Conservation (phyloP, 2,329 filamentous ascomycete species). For the Lecanoromycetidae sp. region DNA sequence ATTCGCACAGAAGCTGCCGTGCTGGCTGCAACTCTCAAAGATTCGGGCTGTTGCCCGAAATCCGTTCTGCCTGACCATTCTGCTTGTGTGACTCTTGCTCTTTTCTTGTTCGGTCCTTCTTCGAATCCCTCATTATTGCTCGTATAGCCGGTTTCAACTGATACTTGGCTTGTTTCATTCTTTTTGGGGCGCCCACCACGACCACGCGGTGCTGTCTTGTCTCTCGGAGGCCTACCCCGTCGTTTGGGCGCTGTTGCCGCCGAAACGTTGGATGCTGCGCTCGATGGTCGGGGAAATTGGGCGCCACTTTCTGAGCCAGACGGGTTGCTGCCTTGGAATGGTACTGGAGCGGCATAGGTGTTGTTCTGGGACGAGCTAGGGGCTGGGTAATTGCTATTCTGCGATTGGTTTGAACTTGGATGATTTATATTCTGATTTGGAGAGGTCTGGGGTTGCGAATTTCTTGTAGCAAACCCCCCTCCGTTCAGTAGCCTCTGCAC, state of each 20-base stretch:
- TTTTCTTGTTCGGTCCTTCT: slow-evolving; percentile 56
- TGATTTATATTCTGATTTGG: too few relatives aligned
- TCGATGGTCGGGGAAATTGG: slow-evolving; percentile 13
- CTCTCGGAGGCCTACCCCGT: slow-evolving; percentile 25
- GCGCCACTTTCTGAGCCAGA: slow-evolving; percentile 15
- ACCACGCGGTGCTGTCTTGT: slow-evolving; percentile 4
- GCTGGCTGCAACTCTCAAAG: slow-evolving; percentile 78
- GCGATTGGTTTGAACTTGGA: slow-evolving; percentile 17
- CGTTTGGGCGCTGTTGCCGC: slow-evolving; percentile 40
- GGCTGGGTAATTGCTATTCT: slow-evolving; percentile 22
- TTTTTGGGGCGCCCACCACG: slow-evolving; percentile 1
- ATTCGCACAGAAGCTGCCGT: slow-evolving; percentile 78
- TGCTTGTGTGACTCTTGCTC: slow-evolving; percentile 63
- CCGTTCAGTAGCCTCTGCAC: slow-evolving; percentile 19
- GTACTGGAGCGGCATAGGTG: background rate
- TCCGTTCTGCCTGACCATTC: slow-evolving; percentile 59
- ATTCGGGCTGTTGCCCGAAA: slow-evolving; percentile 64
- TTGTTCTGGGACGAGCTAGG: slow-evolving; percentile 16
- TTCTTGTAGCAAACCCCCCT: slow-evolving; percentile 12
- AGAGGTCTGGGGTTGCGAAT: too few relatives aligned
- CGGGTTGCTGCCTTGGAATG: slow-evolving; percentile 20
- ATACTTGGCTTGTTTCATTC: slow-evolving; percentile 5
- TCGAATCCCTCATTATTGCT: slow-evolving; percentile 53
- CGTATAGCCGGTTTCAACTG: slow-evolving; percentile 46
- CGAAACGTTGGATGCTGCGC: slow-evolving; percentile 16